Evolutionary conservation across 768 basidiomycete species (phyloP), one percentile per base, ranked within the genome.

Genomic region (Tulasnella sp.): DNA sequence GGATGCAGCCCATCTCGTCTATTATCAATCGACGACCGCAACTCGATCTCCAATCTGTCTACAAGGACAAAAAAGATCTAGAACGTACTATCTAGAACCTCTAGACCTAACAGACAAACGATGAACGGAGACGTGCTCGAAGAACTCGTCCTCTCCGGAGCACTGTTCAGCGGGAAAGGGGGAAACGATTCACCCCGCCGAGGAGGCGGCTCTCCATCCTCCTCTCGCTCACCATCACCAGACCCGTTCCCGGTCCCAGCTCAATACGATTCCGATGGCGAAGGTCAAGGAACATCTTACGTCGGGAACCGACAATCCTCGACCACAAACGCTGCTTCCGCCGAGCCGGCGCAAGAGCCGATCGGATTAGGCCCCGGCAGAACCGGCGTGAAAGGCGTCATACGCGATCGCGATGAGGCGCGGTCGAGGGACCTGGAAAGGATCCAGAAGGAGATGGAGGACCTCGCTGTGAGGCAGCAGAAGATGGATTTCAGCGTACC

Each of bases 301-400:
- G 70, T 69, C 74, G 57, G 78, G 67, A 74, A 67, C 73, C 61
- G 61, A 0, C 61, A 26, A 29, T 32, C 61, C n/a, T 70, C 55
- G 77, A 37, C 16, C 76, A 75, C 18, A n/a, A 61, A 16, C 42
- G 16, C 39, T 35, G 67, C 69, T 29, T 7, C 67, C 26, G 29
- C 77, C 78, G 78, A 81, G 80, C 15, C 79, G 75, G 10, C 83
- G 84, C 82, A 85, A 71, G 89, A 91, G 76, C 90, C 91, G 16
- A 93, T 94, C 73, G 93, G 94, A 11, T 92, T 94, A 91, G 92
- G 91, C 4, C 92, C 92, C 13, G 93, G 93, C 5, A 87, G 94
- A 37, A 95, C 94, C 6, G 94, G 94, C 29, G 94, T 95, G 70
- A 95, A 95, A 81, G 93, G 94, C 35, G 94, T 95, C 78, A 92